These are phyloP conservation scores for Cutaneotrichosporon cutaneum DNA, from an alignment of 1,284 basidiomycete species.

Conservation along the genomic window DNA sequence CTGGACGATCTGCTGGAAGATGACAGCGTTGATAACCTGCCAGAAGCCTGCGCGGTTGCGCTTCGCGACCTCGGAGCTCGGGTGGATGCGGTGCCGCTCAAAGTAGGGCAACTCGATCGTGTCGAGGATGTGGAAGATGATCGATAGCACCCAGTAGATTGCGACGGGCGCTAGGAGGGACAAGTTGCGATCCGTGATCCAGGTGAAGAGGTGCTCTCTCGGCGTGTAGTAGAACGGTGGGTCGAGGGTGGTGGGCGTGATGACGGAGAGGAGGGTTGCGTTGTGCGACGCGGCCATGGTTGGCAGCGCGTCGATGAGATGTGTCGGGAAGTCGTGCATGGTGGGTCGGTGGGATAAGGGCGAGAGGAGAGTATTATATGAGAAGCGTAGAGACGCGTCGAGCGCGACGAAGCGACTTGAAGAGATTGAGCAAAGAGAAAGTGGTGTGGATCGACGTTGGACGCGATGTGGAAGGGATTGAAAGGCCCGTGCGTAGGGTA, in stretches of 20 bases:
- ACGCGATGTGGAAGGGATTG: slow-evolving; percentile 1
- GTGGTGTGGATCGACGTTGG: slow-evolving; percentile 1
- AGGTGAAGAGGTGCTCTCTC: slow-evolving; percentile 58
- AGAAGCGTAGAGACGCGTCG: background rate
- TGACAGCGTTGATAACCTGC: slow-evolving; percentile 73
- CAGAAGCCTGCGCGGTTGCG: slow-evolving; percentile 72
- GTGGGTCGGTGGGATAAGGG: background rate
- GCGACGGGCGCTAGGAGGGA: slow-evolving; percentile 73
- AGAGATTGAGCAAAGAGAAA: background rate
- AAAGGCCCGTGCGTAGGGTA: background rate
- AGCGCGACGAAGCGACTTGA: background rate
- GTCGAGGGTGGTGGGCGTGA: slow-evolving; percentile 41
- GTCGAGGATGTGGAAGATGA: slow-evolving; percentile 81
- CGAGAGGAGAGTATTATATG: background rate
- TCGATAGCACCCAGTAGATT: slow-evolving; percentile 83
- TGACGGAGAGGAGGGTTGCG: slow-evolving; percentile 40
- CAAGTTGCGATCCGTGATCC: slow-evolving; percentile 70
- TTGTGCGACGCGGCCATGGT: slow-evolving; percentile 30
- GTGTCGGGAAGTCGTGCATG: slow-evolving; percentile 20
- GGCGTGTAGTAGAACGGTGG: slow-evolving; percentile 63
- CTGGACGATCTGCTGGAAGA: slow-evolving; percentile 83
- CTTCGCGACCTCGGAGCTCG: slow-evolving; percentile 72
- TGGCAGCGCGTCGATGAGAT: slow-evolving; percentile 22
- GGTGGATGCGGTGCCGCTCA: slow-evolving; percentile 83
- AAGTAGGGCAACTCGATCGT: slow-evolving; percentile 71